Evolutionary conservation across 177 flowering plant genomes (phyloP).

Genomic region (Vitis hybrid): DNA sequence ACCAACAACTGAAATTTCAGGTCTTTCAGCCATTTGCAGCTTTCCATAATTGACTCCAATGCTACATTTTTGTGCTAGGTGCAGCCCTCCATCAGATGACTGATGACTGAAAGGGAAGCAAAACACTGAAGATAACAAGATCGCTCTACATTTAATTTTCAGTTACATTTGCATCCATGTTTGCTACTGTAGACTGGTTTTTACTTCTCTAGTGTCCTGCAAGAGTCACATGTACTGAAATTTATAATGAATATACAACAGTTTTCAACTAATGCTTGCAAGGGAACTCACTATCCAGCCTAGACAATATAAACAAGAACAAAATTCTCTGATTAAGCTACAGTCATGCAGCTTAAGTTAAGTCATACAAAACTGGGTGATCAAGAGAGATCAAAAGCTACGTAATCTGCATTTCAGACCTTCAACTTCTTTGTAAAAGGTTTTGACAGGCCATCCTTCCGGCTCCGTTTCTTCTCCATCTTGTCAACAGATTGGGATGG

Average conservation of each 20-base stretch:
- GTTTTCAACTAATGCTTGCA: neutral
- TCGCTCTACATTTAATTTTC: neutral
- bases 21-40: constrained; percentile 6
- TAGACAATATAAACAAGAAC: neutral
- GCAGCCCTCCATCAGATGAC: constrained; percentile 28
- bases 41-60: constrained; percentile 7
- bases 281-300: neutral
- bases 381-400: neutral
- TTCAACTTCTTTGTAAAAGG: constrained; percentile 19
- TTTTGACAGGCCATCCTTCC: constrained; percentile 7
- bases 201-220: neutral
- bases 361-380: neutral
- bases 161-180: neutral
- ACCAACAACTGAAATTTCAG: constrained; percentile 5
- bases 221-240: constrained; percentile 4
- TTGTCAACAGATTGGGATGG: constrained; percentile 9
- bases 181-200: constrained; percentile 8
- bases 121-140: neutral
- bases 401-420: constrained; percentile 2
- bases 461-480: constrained; percentile 22
- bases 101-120: constrained; percentile 7
- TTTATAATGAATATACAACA: neutral
- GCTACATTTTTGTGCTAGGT: constrained; percentile 29
- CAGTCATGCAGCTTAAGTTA: neutral
- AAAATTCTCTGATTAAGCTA: neutral